A percentile compares a stretch with the other conserved stretches of the same genome.
Conservation (phyloP, 2,329 filamentous ascomycete species). For the Periconia digitata region DNA sequence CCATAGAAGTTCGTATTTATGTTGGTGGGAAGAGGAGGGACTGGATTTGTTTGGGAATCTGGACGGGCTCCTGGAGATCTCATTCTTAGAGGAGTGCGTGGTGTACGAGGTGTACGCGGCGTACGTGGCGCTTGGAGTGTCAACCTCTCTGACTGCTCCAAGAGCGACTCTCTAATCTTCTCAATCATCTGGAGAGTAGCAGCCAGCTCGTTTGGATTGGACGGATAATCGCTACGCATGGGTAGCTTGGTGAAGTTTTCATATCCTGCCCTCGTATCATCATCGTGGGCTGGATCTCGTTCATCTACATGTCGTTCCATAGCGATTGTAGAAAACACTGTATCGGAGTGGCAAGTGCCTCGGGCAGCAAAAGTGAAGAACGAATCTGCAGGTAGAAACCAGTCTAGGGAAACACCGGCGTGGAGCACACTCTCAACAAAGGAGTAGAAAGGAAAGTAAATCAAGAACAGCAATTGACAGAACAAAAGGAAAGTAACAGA, state of each 20-base stretch:
- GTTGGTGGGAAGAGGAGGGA: background rate
- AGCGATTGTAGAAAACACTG: background rate
- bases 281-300: background rate
- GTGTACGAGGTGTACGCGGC: background rate
- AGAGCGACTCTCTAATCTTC: background rate
- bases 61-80: background rate
- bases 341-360: no score
- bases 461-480: no score
- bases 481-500: background rate
- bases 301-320: background rate
- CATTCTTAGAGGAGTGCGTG: background rate
- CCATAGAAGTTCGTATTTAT: background rate
- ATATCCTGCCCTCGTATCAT: background rate
- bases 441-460: no score
- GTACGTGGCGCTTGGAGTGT: background rate
- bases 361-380: no score
- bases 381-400: no score
- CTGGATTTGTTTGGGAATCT: background rate
- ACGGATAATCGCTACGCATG: background rate
- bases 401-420: no score
- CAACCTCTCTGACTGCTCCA: background rate
- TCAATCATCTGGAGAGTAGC: background rate
- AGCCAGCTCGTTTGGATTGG: background rate
- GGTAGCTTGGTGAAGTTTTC: background rate
- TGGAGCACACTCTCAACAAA: no score